Percentiles rank a stretch among this genome's conserved stretches.
Conservation (phyloP, 768 basidiomycete genomes). For the Dioszegia hungarica region DNA sequence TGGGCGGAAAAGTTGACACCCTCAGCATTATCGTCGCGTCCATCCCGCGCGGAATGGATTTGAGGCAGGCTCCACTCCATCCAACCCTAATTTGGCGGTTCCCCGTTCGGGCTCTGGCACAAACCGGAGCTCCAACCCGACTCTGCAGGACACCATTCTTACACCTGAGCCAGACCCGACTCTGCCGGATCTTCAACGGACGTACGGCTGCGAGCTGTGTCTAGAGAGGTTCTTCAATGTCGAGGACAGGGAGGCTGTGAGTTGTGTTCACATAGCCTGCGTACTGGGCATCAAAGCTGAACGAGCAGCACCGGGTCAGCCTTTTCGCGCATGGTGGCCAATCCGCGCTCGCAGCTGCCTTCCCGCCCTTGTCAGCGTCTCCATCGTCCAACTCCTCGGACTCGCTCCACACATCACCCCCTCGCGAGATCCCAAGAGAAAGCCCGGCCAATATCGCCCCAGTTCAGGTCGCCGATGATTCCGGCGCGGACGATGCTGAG, state of each 20-base stretch:
- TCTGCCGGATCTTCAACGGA: conserved; percentile 2
- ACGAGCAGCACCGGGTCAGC: background rate
- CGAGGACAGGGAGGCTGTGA: conserved; percentile 2
- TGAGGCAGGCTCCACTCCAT: background rate
- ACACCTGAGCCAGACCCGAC: background rate
- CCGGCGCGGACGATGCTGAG: background rate
- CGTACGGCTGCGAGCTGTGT: conserved; percentile 2
- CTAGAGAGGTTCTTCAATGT: background rate
- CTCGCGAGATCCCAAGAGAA: background rate
- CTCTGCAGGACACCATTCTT: background rate
- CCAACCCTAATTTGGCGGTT: background rate
- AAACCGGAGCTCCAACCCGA: background rate
- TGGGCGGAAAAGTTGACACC: too few species aligned
- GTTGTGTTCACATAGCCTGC: too few species aligned
- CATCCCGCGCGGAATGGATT: background rate
- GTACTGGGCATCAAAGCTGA: background rate
- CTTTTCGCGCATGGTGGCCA: conserved; percentile 4
- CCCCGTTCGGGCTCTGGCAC: background rate
- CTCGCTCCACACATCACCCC: background rate
- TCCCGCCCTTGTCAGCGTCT: conserved; percentile 1
- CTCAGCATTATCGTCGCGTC: background rate
- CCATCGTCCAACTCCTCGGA: background rate
- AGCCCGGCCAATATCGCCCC: background rate
- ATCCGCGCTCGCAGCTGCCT: background rate
- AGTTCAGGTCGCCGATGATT: background rate